These are phyloP conservation scores for Hyphopichia fennica DNA, from an alignment of 1,139 yeast genomes.

Conservation along the genomic window DNA sequence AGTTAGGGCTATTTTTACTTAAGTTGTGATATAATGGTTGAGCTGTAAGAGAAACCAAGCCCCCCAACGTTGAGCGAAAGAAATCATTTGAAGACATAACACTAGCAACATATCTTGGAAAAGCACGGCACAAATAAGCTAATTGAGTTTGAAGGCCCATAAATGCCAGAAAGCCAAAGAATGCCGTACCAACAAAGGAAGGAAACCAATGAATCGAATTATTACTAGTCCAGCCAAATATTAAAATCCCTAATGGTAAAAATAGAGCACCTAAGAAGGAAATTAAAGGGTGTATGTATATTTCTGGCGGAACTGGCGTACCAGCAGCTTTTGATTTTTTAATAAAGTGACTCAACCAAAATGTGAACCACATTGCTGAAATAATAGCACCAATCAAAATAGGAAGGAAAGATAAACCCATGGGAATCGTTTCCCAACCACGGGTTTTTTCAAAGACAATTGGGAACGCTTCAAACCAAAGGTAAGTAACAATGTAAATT, in stretches of 20 bases:
- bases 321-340: not conserved
- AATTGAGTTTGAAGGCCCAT: conserved; percentile 31
- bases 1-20: not conserved
- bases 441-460: conserved; percentile 24
- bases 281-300: conserved; percentile 46
- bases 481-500: conserved; percentile 28
- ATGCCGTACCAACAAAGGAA: conserved; percentile 29
- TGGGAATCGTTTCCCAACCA: conserved; percentile 26
- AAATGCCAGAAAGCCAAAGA: conserved; percentile 29
- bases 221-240: conserved; percentile 34
- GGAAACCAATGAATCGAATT: conserved; percentile 34
- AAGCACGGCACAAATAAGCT: conserved; percentile 61
- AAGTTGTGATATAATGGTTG: not conserved
- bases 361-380: conserved; percentile 15
- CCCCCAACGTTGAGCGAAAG: conserved; percentile 1
- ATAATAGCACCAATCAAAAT: conserved; percentile 19
- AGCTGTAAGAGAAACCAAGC: not conserved
- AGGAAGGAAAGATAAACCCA: conserved; percentile 22
- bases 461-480: conserved; percentile 39
- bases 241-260: conserved; percentile 32
- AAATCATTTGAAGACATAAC: conserved; percentile 2
- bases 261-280: conserved; percentile 34
- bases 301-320: conserved; percentile 51
- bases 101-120: conserved; percentile 2
- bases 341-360: conserved; percentile 6